phyloP scores from a whole-genome alignment of 2,329 filamentous ascomycete genomes.

The Delphinella strobiligena region DNA sequence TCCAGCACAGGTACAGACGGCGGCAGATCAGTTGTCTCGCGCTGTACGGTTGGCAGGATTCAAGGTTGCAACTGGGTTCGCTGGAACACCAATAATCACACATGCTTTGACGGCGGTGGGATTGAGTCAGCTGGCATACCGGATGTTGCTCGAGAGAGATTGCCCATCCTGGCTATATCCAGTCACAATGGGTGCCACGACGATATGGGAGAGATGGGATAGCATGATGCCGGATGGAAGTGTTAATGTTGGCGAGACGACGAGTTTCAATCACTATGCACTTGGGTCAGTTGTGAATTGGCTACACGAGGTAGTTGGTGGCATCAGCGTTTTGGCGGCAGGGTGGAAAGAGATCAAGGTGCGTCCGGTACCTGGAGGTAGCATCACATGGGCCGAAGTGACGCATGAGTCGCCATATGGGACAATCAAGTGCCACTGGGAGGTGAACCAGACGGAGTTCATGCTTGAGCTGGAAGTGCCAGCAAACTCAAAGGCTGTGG shows the following conservation, averaged over 20 bases:
- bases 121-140: slow-evolving; percentile 22
- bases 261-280: slow-evolving; percentile 40
- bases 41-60: slow-evolving; percentile 13
- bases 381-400: slow-evolving; percentile 19
- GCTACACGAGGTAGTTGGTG: slow-evolving; percentile 34
- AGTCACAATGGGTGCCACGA: slow-evolving; percentile 35
- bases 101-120: slow-evolving; percentile 10
- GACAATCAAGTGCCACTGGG: slow-evolving; percentile 17
- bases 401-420: slow-evolving; percentile 22
- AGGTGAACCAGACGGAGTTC: slow-evolving; percentile 9
- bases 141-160: slow-evolving; percentile 35
- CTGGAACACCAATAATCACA: slow-evolving; percentile 47
- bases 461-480: slow-evolving; percentile 3
- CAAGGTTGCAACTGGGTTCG: slow-evolving; percentile 26
- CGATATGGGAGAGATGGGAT: slow-evolving; percentile 42
- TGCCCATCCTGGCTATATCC: slow-evolving; percentile 39
- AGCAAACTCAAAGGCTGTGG: slow-evolving; percentile 6
- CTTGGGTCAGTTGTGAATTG: slow-evolving; percentile 38
- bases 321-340: slow-evolving; percentile 26
- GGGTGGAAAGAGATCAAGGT: slow-evolving; percentile 30
- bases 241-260: slow-evolving; percentile 37
- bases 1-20: slow-evolving; percentile 8
- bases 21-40: slow-evolving; percentile 15
- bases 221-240: slow-evolving; percentile 32
- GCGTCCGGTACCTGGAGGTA: slow-evolving; percentile 22